Base-by-base conservation (phyloP, 2,329 filamentous ascomycete genomes). In the Paecilomyces formosus region DNA sequence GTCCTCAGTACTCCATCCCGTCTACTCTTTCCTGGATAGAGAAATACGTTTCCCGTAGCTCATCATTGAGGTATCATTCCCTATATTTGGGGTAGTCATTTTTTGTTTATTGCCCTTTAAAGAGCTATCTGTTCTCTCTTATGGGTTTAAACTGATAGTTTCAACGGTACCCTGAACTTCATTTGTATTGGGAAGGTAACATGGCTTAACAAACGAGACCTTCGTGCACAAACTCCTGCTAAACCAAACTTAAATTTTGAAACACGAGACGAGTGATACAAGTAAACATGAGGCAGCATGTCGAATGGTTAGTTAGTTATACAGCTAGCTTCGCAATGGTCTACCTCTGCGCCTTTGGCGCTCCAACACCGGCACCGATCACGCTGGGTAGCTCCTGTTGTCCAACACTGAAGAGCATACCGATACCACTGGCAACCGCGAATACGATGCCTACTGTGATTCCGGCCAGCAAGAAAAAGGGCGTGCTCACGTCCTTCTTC, bases 281-380 rank as follows among this genome's bases (percentile, higher is more conserved):
- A 45, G n/a, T 8, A 45, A 45, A 21, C 39, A 21, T 18, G 39
- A 45, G 15, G 13, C 18, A 18, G 39, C 6, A 45, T 45, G 18
- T 21, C 26, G 53, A 50, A 51, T 28, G 30, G 30, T 28, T 12
- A 11, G 13, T 8, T 33, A 55, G 15, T 39, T 18, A 56, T n/a
- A 50, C 18, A n/a, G 22, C 6, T 28, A 56, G 49, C 11, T n/a
- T 28, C 11, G 26, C 39, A 30, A 21, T 50, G 12, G n/a, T 60
- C 70, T 60, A 76, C 62, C 74, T 80, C 66, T 79, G 77, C 58
- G 69, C 64, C 55, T 71, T 91, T 33, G 86, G 81, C 59, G 86
- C 84, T 63, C 88, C 89, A 39, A 99, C 93, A 63, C 94, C 94
- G 54, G 94, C 94, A n/a, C 92, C 91, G 73, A 99, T 92, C 8